These are phyloP conservation scores for Cylindricascospora bacillispora DNA, from an alignment of 1,139 yeast genomes.

Conservation along the genomic window DNA sequence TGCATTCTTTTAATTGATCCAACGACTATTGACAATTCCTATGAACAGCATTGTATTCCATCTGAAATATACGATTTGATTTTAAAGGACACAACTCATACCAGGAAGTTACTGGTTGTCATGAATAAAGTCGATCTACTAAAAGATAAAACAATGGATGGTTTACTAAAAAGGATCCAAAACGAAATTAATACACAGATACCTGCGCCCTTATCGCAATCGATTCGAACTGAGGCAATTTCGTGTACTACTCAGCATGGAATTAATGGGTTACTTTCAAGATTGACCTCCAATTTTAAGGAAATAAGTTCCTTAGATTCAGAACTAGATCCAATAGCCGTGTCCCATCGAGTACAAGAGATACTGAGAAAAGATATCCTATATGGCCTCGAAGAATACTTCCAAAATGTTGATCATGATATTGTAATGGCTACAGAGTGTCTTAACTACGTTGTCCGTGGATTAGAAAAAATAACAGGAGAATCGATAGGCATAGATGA, in stretches of 20 bases:
- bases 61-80: constrained; percentile 16
- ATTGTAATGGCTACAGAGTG: constrained; percentile 76
- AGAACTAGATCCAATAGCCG: constrained; percentile 47
- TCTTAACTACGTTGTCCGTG: constrained; percentile 61
- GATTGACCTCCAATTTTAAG: constrained; percentile 35
- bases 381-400: constrained; percentile 54
- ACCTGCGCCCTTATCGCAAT: constrained; percentile 19
- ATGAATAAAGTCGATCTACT: constrained; percentile 55
- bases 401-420: constrained; percentile 39
- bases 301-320: constrained; percentile 32
- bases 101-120: constrained; percentile 28
- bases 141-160: constrained; percentile 9
- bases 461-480: constrained; percentile 88
- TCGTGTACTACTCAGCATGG: constrained; percentile 58
- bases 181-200: neutral
- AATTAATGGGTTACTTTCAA: constrained; percentile 32
- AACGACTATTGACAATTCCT: constrained; percentile 5
- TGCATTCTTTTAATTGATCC: constrained; percentile 38
- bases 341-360: constrained; percentile 68
- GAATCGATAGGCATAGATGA: constrained; percentile 84
- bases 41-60: too few relatives aligned
- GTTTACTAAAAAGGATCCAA: neutral
- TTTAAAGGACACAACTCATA: constrained; percentile 18
- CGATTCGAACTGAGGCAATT: constrained; percentile 23
- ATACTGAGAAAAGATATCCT: constrained; percentile 61